Evolutionary conservation across 306 rosid genomes (phyloP).

Genomic region (Corylus heterophylla): DNA sequence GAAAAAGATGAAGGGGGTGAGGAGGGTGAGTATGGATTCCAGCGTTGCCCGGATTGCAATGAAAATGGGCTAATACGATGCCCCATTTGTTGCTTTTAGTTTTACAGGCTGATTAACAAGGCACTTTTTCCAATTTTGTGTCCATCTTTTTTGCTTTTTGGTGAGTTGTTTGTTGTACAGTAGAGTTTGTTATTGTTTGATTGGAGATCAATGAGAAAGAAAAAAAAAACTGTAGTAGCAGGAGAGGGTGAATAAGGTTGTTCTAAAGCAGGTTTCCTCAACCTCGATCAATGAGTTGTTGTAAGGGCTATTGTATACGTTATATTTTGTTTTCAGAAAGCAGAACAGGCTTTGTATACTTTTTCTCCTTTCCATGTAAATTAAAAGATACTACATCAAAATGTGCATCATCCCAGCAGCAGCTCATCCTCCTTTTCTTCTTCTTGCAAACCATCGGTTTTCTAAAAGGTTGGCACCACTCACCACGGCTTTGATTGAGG

Average conservation of each 20-base stretch:
- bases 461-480: background rate
- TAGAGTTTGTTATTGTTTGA: conserved; percentile 29
- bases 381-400: conserved; percentile 17
- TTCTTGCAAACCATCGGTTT: background rate
- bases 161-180: conserved; percentile 60
- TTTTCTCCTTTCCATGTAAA: conserved; percentile 22
- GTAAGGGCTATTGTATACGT: conserved; percentile 30
- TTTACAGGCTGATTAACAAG: conserved; percentile 31
- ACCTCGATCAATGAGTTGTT: conserved; percentile 23
- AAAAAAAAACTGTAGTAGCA: conserved; percentile 13
- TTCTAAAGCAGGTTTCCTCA: conserved; percentile 27
- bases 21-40: conserved; percentile 55
- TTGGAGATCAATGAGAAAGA: conserved; percentile 9
- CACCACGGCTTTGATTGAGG: background rate
- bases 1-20: conserved; percentile 28
- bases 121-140: conserved; percentile 39
- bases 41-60: conserved; percentile 82
- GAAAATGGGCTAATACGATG: conserved; percentile 90
- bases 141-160: conserved; percentile 21
- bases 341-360: conserved; percentile 32
- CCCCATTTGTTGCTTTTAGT: conserved; percentile 64
- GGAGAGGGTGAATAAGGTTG: conserved; percentile 28
- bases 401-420: background rate
- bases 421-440: conserved; percentile 2
- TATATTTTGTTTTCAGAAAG: conserved; percentile 20